Evolutionary conservation across 176 grass and related monocot genomes (phyloP), one percentile per base, ranked within the genome.

Genomic region (Musa schizocarpa): DNA sequence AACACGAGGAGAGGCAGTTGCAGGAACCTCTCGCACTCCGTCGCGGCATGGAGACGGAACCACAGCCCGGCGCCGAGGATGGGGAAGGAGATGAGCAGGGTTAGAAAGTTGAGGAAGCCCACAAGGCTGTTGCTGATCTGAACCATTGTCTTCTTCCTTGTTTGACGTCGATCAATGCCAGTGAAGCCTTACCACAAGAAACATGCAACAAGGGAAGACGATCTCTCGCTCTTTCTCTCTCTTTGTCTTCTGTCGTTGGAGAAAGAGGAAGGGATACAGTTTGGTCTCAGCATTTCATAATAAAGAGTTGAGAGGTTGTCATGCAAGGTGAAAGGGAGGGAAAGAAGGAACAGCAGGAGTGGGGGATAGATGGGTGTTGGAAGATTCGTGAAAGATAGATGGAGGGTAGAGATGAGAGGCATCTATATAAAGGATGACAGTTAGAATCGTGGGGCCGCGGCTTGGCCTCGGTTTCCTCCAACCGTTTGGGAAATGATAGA

Each of bases 1-100:
- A 74, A 13, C 53, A 2, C 52, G 53, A 74, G 52, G 23, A 74
- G 52, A 23, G 72, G 72, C 19, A 74, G 52, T n/a, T 57, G 5
- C 4, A 74, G 72, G 72, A 74, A 56, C 22, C n/a, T 11, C 51
- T 74, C 72, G 72, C 72, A 74, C 13, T 74, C 53, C 11, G 52
- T 74, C 0, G 23, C 72, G 1, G 72, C 5, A 13, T 57, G 10
- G 72, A 74, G 23, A 53, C 72, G 72, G 72, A 74, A 74, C 53
- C 53, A 74, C 13, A 74, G 25, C 0, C 72, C 72, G 24, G 53
- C 21, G 23, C 72, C 72, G 23, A 74, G 7, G 1, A 34, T 34
- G 21, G 72, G 72, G 53, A 74, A 56, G 52, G 72, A 74, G 52
- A 58, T 1, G 53, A 74, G 20, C 21, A 74, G 53, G 72, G 53